Evolutionary conservation across 2,329 filamentous ascomycete species (phyloP), one percentile per base, ranked within the genome.

Genomic region (Fusarium caatingaense): DNA sequence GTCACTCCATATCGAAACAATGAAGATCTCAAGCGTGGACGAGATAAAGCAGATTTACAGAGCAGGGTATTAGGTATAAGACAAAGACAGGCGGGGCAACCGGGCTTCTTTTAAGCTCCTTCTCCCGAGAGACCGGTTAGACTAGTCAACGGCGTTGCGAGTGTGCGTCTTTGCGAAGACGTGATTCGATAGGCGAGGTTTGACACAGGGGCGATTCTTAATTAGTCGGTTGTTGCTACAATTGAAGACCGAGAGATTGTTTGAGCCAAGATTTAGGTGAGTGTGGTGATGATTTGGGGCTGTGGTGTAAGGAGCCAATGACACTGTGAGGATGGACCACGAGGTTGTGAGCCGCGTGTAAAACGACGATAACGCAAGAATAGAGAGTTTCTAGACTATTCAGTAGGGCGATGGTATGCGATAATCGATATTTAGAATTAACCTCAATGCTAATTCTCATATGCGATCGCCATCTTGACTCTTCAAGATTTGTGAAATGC

Each of bases 181-280:
- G 27, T 73, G 72, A 74, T 74, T 74, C 70, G 72, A 69, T 55
- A 41, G 41, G 40, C 48, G 61, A 66, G 21, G 11, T 18, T 50
- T 44, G 45, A 55, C 40, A 51, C 46, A 57, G 54, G 53, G 49
- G n/a, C 18, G 23, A 8, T 25, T 32, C 12, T 30, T 25, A 34
- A 10, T 28, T 28, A 28, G 12, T 47, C 18, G 18, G 55, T 18
- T 9, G 27, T 44, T 54, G 34, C 45, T 34, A 42, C 28, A 59
- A 59, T 37, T 49, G 30, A 40, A 30, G 21, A 59, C 40, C 53
- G 60, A 64, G 44, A 18, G 5, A n/a, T 20, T 37, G 49, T 28
- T 37, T 47, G n/a, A 21, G 40, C 41, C 45, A 54, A 51, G 64
- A 23, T 40, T 21, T 48, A 49, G 41, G 42, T 30, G 40, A 56